A percentile compares a stretch with the other conserved stretches of the same genome.
Evolutionary conservation across 768 basidiomycete species (phyloP).

Genomic region (Coprinellus micaceus): DNA sequence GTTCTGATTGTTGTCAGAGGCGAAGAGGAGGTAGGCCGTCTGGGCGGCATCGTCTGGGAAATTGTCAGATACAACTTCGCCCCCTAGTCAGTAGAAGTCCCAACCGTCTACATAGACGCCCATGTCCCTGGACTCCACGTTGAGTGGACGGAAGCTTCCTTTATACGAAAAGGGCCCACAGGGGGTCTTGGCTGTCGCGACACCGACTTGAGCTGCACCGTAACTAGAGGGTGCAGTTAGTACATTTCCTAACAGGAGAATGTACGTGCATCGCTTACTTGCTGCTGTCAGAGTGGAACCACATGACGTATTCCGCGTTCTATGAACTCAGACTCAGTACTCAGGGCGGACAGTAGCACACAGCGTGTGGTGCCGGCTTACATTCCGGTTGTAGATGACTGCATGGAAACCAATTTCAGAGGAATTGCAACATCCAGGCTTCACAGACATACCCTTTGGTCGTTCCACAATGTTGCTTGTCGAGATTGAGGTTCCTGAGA

Average conservation of each 20-base stretch:
- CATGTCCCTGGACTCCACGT: slow-evolving; percentile 59
- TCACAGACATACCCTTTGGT: slow-evolving; percentile 47
- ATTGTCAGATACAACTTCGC: too few species aligned
- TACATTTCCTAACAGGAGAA: neutral
- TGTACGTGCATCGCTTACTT: slow-evolving; percentile 33
- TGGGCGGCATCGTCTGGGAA: slow-evolving; percentile 29
- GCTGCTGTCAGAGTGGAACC: slow-evolving; percentile 65
- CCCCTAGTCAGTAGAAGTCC: neutral
- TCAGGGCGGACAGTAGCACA: neutral
- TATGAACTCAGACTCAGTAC: slow-evolving; percentile 16
- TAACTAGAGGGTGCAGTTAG: slow-evolving; percentile 37
- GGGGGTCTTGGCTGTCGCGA: slow-evolving; percentile 54
- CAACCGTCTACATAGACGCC: slow-evolving; percentile 54
- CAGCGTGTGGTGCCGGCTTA: too few species aligned
- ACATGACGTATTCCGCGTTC: slow-evolving; percentile 66
- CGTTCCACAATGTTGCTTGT: slow-evolving; percentile 57
- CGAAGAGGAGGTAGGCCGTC: slow-evolving; percentile 58
- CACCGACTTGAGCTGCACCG: slow-evolving; percentile 60
- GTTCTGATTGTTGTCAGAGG: slow-evolving; percentile 66
- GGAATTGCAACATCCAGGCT: too few species aligned
- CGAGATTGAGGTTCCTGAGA: slow-evolving; percentile 53
- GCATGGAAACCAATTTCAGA: too few species aligned
- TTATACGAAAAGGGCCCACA: slow-evolving; percentile 60
- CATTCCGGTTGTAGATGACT: slow-evolving; percentile 55
- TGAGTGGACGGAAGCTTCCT: slow-evolving; percentile 52